Base-by-base conservation (phyloP, 2,329 filamentous ascomycete species). In the Aspergillus calidoustus region DNA sequence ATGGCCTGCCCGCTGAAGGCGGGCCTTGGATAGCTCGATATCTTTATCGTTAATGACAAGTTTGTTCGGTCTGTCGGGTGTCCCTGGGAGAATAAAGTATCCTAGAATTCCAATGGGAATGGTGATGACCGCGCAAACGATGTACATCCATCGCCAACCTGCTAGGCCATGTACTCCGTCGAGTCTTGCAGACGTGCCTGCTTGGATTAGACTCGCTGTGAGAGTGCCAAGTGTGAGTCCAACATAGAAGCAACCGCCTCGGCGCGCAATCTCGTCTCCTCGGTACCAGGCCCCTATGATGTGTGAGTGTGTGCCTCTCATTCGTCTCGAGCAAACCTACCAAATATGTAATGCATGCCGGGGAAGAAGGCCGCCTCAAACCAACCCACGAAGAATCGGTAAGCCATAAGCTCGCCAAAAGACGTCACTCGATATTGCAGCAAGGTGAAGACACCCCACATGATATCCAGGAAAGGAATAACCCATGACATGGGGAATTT, bases 131-230 rank as follows among this genome's bases (percentile, higher is more conserved):
- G 82, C 76, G 55, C 79, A 79, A 68, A 85, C 83, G 50, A 85
- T 82, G 66, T 85, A 86, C 76, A 86, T 83, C 84, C 84, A 87
- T n/a, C 82, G 72, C 81, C 82, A 84, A 0, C 81, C 82, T 1
- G 77, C 77, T 0, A 84, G 72, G 0, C 82, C 82, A 25, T 79
- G 71, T 4, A 83, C 74, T 1, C 79, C 81, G 41, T 82, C 74
- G 0, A 83, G 72, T 1, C 76, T 69, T 0, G 73, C 65, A 0
- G 77, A 78, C 3, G 80, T 76, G 0, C 77, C 80, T 2, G 79
- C 76, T 64, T 81, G 79, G 55, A 86, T 82, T 15, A 86, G 72
- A 0, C 83, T 83, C 0, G 83, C 82, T 0, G 83, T 86, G 3
- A 86, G 70, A 0, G 81, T 84, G 0, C 84, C 83, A 1, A 86